phyloP scores from a whole-genome alignment of 805 yeast species.

The Kluyveromyces wickerhamii region DNA sequence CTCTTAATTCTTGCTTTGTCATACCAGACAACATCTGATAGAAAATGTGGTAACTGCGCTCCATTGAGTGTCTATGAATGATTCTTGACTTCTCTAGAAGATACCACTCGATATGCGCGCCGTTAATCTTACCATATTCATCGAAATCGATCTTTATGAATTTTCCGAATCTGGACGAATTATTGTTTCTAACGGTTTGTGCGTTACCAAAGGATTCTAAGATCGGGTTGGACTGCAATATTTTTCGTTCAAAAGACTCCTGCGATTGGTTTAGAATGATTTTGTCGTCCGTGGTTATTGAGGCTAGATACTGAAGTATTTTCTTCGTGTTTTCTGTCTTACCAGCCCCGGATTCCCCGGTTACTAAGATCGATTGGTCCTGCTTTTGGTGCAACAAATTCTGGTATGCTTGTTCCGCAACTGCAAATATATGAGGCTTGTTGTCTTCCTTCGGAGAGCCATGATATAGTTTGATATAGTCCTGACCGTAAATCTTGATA shows the following conservation, averaged over 20 bases:
- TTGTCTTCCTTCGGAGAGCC: constrained; percentile 36
- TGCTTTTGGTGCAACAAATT: constrained; percentile 58
- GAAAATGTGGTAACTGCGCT: constrained; percentile 89
- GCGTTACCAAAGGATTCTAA: constrained; percentile 96
- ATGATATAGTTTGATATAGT: constrained; percentile 50
- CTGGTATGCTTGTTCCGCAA: constrained; percentile 79
- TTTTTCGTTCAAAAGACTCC: constrained; percentile 67
- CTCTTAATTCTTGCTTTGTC: constrained; percentile 39
- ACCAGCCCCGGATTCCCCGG: constrained; percentile 99
- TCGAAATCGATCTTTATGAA: constrained; percentile 81
- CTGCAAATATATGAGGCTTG: constrained; percentile 87
- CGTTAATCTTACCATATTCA: constrained; percentile 55
- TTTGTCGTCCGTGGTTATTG: constrained; percentile 44
- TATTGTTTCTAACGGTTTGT: constrained; percentile 86
- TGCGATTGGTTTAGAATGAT: constrained; percentile 13
- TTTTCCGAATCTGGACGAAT: constrained; percentile 95
- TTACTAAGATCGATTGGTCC: constrained; percentile 89
- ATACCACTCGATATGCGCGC: constrained; percentile 94
- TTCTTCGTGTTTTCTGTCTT: constrained; percentile 96
- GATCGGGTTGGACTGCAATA: constrained; percentile 90
- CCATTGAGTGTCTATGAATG: constrained; percentile 61
- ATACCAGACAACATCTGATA: constrained; percentile 77
- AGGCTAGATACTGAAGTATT: constrained; percentile 84
- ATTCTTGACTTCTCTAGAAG: constrained; percentile 90
- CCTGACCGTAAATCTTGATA: constrained; percentile 61